Evolutionary conservation across 2,329 filamentous ascomycete species (phyloP), one percentile per base, ranked within the genome.

Genomic region (Arthrocladium fulminans): DNA sequence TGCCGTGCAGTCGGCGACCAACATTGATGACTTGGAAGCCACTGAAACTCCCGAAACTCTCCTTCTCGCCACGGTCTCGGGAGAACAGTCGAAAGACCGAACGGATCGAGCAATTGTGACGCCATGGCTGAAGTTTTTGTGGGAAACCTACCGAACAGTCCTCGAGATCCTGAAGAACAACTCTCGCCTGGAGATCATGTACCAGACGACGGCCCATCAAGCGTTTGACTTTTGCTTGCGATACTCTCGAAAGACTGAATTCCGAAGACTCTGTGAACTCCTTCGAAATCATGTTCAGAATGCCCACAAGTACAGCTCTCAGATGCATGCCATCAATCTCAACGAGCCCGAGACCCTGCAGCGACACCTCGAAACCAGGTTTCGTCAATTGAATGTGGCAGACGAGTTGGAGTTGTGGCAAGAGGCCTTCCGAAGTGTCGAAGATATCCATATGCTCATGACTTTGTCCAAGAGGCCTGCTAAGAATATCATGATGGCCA

Each of bases 401-500:
- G 92, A 97, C 51, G 92, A 98, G 73, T 78, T 98, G 49, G 92
- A 98, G 72, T 74, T 98, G 38, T 98, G 92, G 92, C 92, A 98
- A 72, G 92, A 98, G 74, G 92, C 92, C 56, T 98, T 98, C 84
- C 86, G 92, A 68, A 96, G 88, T 64, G 90, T 98, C 43, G 92
- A 98, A 73, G 92, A 98, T 66, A 97, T 97, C 59, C 92, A 98
- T 73, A 97, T 89, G 45, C 80, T 98, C 48, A 81, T 98, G 59
- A 97, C 84, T 73, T 79, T 97, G 60, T 97, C 90, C 83, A 97
- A 97, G 80, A 86, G 92, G 48, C 89, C 89, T 32, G 84, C 92
- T 47, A 97, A 97, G 83, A 96, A 96, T 67, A 77, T 96, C 65
- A 97, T 98, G 92, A 98, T 98, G 92, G 92, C 92, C 72, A 98